phyloP scores from a whole-genome alignment of 2,329 filamentous ascomycete species.

The Neofusicoccum parvum region DNA sequence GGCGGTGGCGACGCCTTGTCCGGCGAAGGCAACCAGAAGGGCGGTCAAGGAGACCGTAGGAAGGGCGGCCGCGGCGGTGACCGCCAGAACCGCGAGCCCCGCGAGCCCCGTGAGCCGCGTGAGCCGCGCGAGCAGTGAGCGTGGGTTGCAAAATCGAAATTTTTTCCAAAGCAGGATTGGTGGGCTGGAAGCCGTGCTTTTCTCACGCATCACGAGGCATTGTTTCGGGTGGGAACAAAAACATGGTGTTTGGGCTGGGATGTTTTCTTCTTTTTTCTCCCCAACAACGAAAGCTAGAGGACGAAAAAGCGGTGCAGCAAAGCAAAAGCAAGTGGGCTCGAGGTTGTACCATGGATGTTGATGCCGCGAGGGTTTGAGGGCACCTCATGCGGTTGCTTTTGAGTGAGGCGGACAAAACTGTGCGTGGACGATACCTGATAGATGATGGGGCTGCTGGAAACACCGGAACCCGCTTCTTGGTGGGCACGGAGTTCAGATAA shows the following conservation, averaged over 20 bases:
- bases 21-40: conserved; percentile 36
- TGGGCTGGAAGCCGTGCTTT: neutral
- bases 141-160: neutral
- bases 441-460: conserved; percentile 1
- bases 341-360: neutral
- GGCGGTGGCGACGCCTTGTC: conserved; percentile 43
- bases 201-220: conserved; percentile 18
- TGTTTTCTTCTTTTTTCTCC: neutral
- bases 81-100: conserved; percentile 23
- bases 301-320: neutral
- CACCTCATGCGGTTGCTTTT: neutral
- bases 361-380: neutral
- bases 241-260: conserved; percentile 19
- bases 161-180: neutral
- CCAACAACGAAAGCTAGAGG: neutral
- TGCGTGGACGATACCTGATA: neutral
- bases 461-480: neutral
- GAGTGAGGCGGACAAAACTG: neutral
- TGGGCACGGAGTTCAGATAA: neutral
- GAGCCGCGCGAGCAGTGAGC: conserved; percentile 21
- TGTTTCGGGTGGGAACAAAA: conserved; percentile 5
- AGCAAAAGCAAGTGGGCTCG: conserved; percentile 3
- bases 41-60: conserved; percentile 35
- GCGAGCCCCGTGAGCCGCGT: too few species aligned
- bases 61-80: conserved; percentile 31